These are phyloP conservation scores for Penicillium verrucosum DNA, from an alignment of 2,329 filamentous ascomycete species.

Conservation along the genomic window DNA sequence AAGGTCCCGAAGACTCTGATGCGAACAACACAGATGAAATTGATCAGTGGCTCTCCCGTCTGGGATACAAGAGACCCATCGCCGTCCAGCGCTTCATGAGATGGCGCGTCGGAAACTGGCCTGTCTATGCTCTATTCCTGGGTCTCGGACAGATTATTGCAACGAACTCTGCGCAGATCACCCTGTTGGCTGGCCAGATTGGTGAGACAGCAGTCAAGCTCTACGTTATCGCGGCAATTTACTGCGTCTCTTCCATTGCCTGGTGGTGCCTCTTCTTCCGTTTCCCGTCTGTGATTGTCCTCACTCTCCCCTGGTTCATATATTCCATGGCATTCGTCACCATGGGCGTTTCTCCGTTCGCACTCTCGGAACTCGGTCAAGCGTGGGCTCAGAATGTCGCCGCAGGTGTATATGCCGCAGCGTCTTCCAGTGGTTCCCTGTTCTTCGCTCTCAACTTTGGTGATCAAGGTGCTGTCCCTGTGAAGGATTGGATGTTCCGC, in stretches of 20 bases:
- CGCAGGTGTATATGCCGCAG: slow-evolving; percentile 59
- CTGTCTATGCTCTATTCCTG: slow-evolving; percentile 59
- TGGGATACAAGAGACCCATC: slow-evolving; percentile 55
- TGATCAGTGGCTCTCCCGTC: slow-evolving; percentile 28
- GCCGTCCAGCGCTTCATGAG: slow-evolving; percentile 56
- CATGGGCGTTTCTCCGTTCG: slow-evolving; percentile 58
- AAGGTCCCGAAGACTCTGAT: slow-evolving; percentile 32
- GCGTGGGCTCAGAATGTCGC: slow-evolving; percentile 61
- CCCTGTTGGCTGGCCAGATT: slow-evolving; percentile 61
- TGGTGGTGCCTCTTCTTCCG: slow-evolving; percentile 63
- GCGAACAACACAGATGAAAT: slow-evolving; percentile 35
- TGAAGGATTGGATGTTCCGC: slow-evolving; percentile 63
- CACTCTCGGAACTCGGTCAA: slow-evolving; percentile 37
- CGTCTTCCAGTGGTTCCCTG: slow-evolving; percentile 62
- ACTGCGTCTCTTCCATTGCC: slow-evolving; percentile 54
- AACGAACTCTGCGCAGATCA: slow-evolving; percentile 66
- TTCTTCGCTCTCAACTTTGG: slow-evolving; percentile 68
- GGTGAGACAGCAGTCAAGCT: slow-evolving; percentile 59
- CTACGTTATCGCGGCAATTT: slow-evolving; percentile 60
- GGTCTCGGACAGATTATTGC: slow-evolving; percentile 62
- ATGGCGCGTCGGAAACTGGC: slow-evolving; percentile 60
- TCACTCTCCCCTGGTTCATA: slow-evolving; percentile 60
- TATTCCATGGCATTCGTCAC: slow-evolving; percentile 63
- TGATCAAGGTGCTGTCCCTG: slow-evolving; percentile 59
- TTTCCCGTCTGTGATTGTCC: slow-evolving; percentile 54